These are phyloP conservation scores for Rhizomucor miehei DNA, from an alignment of 371 early-diverging fungal genomes.

Conservation along the genomic window DNA sequence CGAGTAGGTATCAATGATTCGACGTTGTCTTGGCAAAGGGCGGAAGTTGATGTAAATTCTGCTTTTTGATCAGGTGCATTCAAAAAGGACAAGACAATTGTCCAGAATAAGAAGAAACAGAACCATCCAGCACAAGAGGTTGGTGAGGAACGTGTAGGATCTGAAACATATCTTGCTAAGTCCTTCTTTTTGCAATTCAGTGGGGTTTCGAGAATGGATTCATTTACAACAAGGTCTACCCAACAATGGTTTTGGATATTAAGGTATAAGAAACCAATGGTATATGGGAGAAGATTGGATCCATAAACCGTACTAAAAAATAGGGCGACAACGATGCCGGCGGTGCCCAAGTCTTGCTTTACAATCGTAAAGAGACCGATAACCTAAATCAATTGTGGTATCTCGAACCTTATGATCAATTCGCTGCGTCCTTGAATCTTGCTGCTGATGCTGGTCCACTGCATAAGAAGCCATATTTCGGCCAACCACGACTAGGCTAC, in stretches of 20 bases:
- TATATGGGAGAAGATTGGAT: neutral
- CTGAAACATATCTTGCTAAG: neutral
- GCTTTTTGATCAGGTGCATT: constrained; percentile 39
- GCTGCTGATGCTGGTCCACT: constrained; percentile 28
- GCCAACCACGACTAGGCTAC: constrained; percentile 43
- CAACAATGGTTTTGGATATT: constrained; percentile 46
- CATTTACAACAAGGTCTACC: constrained; percentile 40
- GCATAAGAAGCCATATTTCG: constrained; percentile 44
- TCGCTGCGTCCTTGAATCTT: constrained; percentile 35
- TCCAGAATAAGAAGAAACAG: constrained; percentile 41
- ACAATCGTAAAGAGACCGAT: constrained; percentile 42
- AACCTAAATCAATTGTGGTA: constrained; percentile 48
- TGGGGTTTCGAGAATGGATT: constrained; percentile 44
- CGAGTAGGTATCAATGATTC: constrained; percentile 23
- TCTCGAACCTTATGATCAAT: constrained; percentile 38
- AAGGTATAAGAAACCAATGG: constrained; percentile 20
- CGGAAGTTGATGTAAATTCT: neutral
- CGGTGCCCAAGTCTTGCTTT: constrained; percentile 43
- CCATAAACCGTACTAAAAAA: neutral
- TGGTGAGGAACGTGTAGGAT: constrained; percentile 1
- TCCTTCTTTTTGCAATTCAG: constrained; percentile 12
- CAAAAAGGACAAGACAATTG: constrained; percentile 43
- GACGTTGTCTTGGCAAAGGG: neutral
- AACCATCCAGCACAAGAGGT: constrained; percentile 42
- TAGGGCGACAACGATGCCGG: constrained; percentile 44